Evolutionary conservation across 192 early-diverging fungal genomes (phyloP), one percentile per base, ranked within the genome.

Genomic region (Podila minutissima): DNA sequence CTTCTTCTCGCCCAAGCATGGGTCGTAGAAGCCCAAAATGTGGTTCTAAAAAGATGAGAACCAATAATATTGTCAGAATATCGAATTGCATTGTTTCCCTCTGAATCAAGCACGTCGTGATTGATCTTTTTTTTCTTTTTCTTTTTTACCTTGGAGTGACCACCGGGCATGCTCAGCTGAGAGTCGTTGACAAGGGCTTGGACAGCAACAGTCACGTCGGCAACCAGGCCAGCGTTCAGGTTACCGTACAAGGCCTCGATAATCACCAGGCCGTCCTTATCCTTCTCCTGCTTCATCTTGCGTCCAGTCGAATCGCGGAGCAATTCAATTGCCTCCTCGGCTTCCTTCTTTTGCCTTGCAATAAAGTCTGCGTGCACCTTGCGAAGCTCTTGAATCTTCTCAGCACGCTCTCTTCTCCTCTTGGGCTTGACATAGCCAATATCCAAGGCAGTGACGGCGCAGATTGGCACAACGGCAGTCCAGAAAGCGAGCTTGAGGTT

Each of bases 21-120:
- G 96, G 82, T 99, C 97, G 71, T 95, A 98, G 82, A 99, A 99
- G 5, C 97, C 97, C 37, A 95, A 86, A 69, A 99, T 86, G 69
- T 93, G 92, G 28, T 90, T 86, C 92, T 94, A 74, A 72, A 72
- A 48, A 22, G 60, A 46, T 12, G 60, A 53, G 48, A 76, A 61
- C 38, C 69, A 46, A 61, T 37, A 51, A n/a, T 17, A 31, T 32
- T 74, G 66, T 38, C 59, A 66, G 33, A 38, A 41, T 3, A 41
- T 41, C 15, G 41, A 15, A 15, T 11, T 12, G 15, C 15, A 46
- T 13, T 15, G 1, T 46, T 13, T 33, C 33, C 41, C 12, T 46
- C 13, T n/a, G 41, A 46, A 46, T 41, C 41, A 46, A 15, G 15
- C 41, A 46, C 4, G 3, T 41, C 15, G 15, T 17, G 38, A 41